These are phyloP conservation scores for Diutina rugosa DNA, from an alignment of 1,139 yeast genomes.

Conservation along the genomic window DNA sequence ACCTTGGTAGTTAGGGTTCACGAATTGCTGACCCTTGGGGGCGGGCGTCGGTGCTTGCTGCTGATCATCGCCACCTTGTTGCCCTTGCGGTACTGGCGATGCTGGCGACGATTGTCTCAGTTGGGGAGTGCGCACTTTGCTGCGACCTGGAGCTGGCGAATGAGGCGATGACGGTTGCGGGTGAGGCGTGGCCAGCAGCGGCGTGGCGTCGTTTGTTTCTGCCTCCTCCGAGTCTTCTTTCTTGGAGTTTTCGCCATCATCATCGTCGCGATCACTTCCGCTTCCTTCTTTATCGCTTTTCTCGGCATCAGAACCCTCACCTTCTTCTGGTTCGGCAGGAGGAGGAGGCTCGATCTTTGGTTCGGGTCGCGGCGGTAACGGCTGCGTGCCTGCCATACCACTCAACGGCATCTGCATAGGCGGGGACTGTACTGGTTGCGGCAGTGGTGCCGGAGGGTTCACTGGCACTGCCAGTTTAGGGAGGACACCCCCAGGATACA, in stretches of 20 bases:
- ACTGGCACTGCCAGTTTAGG: neutral
- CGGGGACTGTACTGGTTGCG: neutral
- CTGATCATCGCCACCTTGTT: neutral
- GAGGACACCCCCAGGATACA: slow-evolving; percentile 9
- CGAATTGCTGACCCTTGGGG: neutral
- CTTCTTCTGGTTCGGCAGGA: neutral
- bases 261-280: neutral
- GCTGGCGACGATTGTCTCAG: neutral
- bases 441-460: neutral
- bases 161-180: neutral
- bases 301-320: neutral
- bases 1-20: neutral
- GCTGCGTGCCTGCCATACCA: neutral
- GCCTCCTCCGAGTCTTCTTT: neutral
- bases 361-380: neutral
- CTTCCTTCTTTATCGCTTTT: neutral
- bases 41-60: neutral
- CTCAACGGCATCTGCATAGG: neutral
- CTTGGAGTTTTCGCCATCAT: neutral
- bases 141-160: neutral
- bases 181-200: neutral
- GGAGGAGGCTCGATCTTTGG: neutral
- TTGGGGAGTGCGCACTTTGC: neutral
- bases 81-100: neutral
- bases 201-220: neutral